Base-by-base conservation (phyloP, 2,329 filamentous ascomycete species). In the Penicillium sclerotigenum region DNA sequence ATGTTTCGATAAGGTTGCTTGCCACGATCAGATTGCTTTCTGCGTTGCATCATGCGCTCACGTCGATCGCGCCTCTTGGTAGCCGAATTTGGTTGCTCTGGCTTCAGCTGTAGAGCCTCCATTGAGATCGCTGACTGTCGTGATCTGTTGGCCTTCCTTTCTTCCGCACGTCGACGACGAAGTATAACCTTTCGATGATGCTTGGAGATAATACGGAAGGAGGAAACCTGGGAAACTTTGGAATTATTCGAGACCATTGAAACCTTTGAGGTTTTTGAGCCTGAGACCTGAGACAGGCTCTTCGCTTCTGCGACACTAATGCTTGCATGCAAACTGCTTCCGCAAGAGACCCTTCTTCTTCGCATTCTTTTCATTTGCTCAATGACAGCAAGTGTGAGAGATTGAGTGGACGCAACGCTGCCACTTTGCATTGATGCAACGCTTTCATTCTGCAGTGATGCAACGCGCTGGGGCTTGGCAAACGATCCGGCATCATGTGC, bases 61-160 rank as follows among this genome's bases (percentile, higher is more conserved):
- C 57, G 77, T 24, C 73, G 70, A 10, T 65, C 68, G 3, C 59
- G 70, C 45, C 62, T 69, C 48, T 73, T 74, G 52, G 71, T 70
- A 2, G 69, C 72, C 22, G 69, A 62, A 38, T 65, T 79, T 6
- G 70, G 67, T 33, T 66, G 64, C n/a, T 66, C 68, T 10, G 49
- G 36, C 34, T 54, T 58, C 10, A 42, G 14, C 24, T 33, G 10
- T 10, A 14, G 28, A 0, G 26, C 8, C 29, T 49, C 40, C n/a
- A 36, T 18, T 31, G 38, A 37, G 14, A 13, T 9, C 16, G 2
- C 10, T 16, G 10, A 31, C 9, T 8, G 22, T 13, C 34, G 11
- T 20, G 9, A 5, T 9, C 3, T n/a, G 1, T 6, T 4, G 20
- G 42, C 8, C 40, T 24, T 36, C 42, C 47, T 29, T 41, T 4